Evolutionary conservation across 257 asterid genomes (phyloP).

Genomic region (Forsythia suspensa): DNA sequence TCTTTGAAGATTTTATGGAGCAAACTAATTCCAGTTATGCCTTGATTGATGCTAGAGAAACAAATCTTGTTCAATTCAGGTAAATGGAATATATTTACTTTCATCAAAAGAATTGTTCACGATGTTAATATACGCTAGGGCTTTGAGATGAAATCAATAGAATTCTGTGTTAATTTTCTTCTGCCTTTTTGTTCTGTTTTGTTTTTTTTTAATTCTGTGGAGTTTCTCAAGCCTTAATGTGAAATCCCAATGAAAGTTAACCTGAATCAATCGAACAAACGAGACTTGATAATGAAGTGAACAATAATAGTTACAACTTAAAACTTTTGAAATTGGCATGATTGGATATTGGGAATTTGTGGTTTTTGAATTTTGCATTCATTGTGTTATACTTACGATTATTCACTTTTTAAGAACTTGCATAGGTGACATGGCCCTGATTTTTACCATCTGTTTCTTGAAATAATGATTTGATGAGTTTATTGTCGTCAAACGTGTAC

Average conservation of each 20-base stretch:
- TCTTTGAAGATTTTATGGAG: not conserved
- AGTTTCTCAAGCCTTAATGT: conserved; percentile 1
- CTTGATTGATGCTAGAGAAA: conserved; percentile 9
- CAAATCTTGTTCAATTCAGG: not conserved
- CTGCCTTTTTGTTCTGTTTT: not conserved
- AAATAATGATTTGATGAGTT: not conserved
- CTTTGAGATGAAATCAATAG: not conserved
- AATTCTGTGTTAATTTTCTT: not conserved
- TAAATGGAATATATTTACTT: not conserved
- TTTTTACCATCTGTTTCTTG: not conserved
- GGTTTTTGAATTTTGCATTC: not conserved
- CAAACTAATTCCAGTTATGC: not conserved
- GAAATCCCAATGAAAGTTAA: not conserved
- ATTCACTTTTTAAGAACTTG: not conserved
- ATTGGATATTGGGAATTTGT: not conserved
- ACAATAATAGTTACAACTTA: not conserved
- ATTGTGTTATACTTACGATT: not conserved
- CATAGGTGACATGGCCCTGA: not conserved
- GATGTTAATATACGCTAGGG: not conserved
- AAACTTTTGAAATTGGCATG: not conserved
- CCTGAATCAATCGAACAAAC: not conserved
- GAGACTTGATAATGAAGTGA: not conserved
- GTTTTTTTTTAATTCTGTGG: not conserved
- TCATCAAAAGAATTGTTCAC: conserved; percentile 6
- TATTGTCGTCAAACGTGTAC: not conserved